These are phyloP conservation scores for Microstroma glucosiphilum DNA, from an alignment of 1,284 basidiomycete genomes.

Conservation along the genomic window DNA sequence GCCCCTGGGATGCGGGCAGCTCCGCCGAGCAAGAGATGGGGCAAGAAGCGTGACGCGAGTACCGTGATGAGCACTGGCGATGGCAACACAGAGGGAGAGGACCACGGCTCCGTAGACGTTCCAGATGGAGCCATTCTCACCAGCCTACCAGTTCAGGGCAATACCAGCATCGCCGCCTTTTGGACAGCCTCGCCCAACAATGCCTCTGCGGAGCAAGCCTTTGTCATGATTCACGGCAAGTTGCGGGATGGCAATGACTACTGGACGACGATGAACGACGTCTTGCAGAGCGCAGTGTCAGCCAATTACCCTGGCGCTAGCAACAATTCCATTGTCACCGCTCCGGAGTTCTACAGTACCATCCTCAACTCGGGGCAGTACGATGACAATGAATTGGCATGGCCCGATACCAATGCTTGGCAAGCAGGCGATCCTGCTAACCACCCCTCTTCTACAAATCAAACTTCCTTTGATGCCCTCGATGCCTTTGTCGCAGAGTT, in stretches of 20 bases:
- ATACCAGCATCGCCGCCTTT: slow-evolving; percentile 28
- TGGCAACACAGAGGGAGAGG: slow-evolving; percentile 4
- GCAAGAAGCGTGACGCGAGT: too few species aligned
- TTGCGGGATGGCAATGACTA: slow-evolving; percentile 31
- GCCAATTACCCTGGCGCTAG: slow-evolving; percentile 20
- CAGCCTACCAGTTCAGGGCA: slow-evolving; percentile 19
- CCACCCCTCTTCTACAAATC: slow-evolving; percentile 29
- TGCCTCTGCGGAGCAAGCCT: slow-evolving; percentile 29
- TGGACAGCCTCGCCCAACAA: slow-evolving; percentile 26
- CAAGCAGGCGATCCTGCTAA: slow-evolving; percentile 39
- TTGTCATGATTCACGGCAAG: slow-evolving; percentile 46
- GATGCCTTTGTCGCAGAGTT: slow-evolving; percentile 40
- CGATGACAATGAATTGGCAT: slow-evolving; percentile 30
- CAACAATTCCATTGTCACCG: slow-evolving; percentile 32
- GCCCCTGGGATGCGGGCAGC: too few species aligned
- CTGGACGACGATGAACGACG: slow-evolving; percentile 31
- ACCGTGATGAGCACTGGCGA: too few species aligned
- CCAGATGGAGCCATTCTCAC: slow-evolving; percentile 31
- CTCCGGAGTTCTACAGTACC: slow-evolving; percentile 40
- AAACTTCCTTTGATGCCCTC: slow-evolving; percentile 41
- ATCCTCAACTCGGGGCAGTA: slow-evolving; percentile 40
- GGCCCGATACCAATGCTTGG: slow-evolving; percentile 45
- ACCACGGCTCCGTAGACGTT: slow-evolving; percentile 20
- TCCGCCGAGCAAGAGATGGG: too few species aligned
- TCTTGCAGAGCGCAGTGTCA: slow-evolving; percentile 24